Evolutionary conservation across 2,329 filamentous ascomycete species (phyloP), one percentile per base, ranked within the genome.

Genomic region (Amesomyces nigricolor): DNA sequence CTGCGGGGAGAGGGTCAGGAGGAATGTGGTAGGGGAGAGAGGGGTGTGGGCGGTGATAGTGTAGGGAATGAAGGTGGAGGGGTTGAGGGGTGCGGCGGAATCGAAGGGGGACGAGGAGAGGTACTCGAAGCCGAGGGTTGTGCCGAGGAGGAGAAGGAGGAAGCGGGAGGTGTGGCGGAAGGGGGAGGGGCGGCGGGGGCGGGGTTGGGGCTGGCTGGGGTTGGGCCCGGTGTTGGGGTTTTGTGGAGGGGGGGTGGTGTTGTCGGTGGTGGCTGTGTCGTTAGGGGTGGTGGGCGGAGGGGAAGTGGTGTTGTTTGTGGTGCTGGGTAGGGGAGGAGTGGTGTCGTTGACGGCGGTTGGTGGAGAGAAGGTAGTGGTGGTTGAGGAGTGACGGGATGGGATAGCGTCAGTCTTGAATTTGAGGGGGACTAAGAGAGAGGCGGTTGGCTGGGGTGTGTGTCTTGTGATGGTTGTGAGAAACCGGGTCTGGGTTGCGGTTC

Each of bases 11-110:
- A 91, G 70, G 8, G 83, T 86, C 62, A 92, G 79, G 62, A 92
- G 78, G 63, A 87, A 83, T 54, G 81, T 84, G 0, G 83, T 84
- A 1, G 82, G 78, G 0, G 88, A 88, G 43, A 90, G 78, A 22
- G 75, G 71, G 48, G 86, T 78, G 61, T 81, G 81, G 26, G 75
- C 70, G 14, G 79, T 74, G 59, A 94, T 78, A 26, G 76, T 80
- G 71, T 88, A 91, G 3, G 81, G 79, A 37, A 78, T 78, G 70
- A 90, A 91, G 22, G 74, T 77, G 54, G 75, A 72, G 13, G 74
- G 69, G 71, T 88, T 85, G 57, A 89, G 77, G 11, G 63, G 53
- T 3, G 35, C 38, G 22, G 45, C 7, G 47, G 32, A 26, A 1
- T 40, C 9, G 43, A 13, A 3, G 11, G 47, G 39, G 8, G 35